Percentiles rank a stretch among this genome's conserved stretches.
Conservation (phyloP, 345 rosid species). For the Cardamine occulta region DNA sequence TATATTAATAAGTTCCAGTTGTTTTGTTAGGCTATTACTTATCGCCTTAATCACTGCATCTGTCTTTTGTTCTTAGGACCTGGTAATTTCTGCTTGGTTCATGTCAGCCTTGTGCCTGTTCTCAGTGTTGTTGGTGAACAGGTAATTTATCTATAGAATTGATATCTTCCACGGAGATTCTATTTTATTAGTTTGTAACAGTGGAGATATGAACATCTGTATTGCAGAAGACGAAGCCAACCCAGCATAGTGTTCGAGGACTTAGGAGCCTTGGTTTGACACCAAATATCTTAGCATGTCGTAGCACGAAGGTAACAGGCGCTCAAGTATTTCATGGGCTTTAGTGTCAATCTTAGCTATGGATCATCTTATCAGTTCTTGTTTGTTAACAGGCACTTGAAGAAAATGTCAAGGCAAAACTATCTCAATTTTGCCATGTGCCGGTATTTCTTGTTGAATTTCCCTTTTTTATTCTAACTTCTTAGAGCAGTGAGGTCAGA, state of each 20-base stretch:
- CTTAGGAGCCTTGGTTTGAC: constrained; percentile 91
- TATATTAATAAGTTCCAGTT: neutral
- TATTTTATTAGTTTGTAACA: neutral
- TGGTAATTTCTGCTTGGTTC: constrained; percentile 94
- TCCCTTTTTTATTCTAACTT: neutral
- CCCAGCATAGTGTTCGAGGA: constrained; percentile 94
- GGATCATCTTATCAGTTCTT: constrained; percentile 23
- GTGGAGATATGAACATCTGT: constrained; percentile 6
- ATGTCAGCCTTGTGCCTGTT: constrained; percentile 98
- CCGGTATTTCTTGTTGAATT: constrained; percentile 56
- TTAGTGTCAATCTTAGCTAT: neutral
- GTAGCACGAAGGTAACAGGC: constrained; percentile 72
- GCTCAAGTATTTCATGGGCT: constrained; percentile 3
- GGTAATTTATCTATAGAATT: constrained; percentile 49
- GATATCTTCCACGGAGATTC: constrained; percentile 2
- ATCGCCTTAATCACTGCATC: neutral
- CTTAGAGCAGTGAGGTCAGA: neutral
- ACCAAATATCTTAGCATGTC: constrained; percentile 94
- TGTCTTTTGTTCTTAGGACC: constrained; percentile 58
- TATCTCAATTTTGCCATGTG: constrained; percentile 94
- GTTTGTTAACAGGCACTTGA: constrained; percentile 67
- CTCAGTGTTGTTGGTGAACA: constrained; percentile 96
- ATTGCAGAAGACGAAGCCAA: constrained; percentile 93
- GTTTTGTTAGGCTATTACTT: constrained; percentile 1
- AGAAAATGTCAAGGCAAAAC: constrained; percentile 77